Percentiles rank a stretch among this genome's conserved stretches.
Conservation (phyloP, 257 asterid species). For the Nicotiana knightiana region DNA sequence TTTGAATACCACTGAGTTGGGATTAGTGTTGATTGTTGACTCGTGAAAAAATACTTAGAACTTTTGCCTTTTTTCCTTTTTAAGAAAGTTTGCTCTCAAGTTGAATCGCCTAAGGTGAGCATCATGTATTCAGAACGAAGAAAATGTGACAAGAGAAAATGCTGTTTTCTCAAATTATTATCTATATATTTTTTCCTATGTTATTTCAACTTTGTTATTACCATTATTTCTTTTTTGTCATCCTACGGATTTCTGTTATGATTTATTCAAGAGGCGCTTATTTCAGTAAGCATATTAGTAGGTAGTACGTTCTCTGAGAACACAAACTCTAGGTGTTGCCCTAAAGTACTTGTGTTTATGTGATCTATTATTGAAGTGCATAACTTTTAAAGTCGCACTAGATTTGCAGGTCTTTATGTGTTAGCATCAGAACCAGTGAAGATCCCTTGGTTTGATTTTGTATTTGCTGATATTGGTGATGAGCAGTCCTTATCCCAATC, state of each 20-base stretch:
- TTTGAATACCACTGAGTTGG: background rate
- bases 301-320: background rate
- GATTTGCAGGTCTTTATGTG: slow-evolving; percentile 73
- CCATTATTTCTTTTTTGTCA: background rate
- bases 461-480: slow-evolving; percentile 97
- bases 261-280: background rate
- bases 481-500: slow-evolving; percentile 96
- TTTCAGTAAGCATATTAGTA: background rate
- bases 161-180: background rate
- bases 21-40: background rate
- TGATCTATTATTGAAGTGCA: background rate
- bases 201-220: background rate
- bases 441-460: slow-evolving; percentile 95
- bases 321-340: background rate
- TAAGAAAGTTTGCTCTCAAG: background rate
- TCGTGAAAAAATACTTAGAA: background rate
- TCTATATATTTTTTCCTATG: background rate
- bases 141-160: background rate
- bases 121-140: background rate
- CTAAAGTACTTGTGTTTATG: background rate
- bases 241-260: background rate
- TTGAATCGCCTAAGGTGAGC: background rate
- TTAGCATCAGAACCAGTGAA: slow-evolving; percentile 88
- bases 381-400: background rate
- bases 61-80: background rate